A percentile compares a stretch with the other conserved stretches of the same genome.
Conservation (phyloP, 192 early-diverging fungal species). For the Chytriomyces confervae region DNA sequence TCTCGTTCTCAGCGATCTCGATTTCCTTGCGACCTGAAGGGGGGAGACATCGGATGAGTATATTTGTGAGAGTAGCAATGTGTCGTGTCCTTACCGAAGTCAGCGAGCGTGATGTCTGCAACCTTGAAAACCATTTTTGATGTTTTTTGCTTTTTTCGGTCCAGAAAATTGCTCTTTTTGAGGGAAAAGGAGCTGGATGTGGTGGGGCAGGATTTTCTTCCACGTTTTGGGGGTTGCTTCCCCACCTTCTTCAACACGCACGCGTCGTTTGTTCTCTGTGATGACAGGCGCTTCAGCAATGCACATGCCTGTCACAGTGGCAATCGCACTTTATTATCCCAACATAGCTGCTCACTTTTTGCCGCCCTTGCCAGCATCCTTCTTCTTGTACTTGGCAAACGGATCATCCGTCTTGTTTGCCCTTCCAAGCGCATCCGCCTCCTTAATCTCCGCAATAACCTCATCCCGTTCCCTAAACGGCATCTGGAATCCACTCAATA, state of each 20-base stretch:
- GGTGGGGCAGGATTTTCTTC: too few relatives aligned
- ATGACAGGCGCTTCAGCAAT: too few relatives aligned
- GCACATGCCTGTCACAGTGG: not conserved
- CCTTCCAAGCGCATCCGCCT: constrained; percentile 33
- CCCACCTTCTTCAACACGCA: too few relatives aligned
- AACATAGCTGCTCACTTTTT: constrained; percentile 5
- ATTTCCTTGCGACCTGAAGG: constrained; percentile 83
- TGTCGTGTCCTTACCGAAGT: constrained; percentile 70
- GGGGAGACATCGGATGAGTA: not conserved
- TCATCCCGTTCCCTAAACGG: constrained; percentile 66
- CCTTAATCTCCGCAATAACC: constrained; percentile 36
- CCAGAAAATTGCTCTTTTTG: too few relatives aligned
- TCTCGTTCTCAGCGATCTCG: constrained; percentile 95
- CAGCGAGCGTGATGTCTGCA: constrained; percentile 91
- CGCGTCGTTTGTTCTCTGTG: too few relatives aligned
- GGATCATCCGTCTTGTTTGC: constrained; percentile 51
- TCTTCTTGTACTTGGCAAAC: constrained; percentile 60
- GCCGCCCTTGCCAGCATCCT: constrained; percentile 34
- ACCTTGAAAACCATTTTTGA: constrained; percentile 43
- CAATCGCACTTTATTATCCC: not conserved
- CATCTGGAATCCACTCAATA: constrained; percentile 88
- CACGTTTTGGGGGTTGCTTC: too few relatives aligned
- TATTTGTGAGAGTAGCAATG: not conserved
- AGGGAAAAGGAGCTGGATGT: too few relatives aligned
- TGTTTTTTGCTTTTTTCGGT: constrained; percentile 31